Evolutionary conservation across 1,284 basidiomycete species (phyloP), one percentile per base, ranked within the genome.

Genomic region (Porodaedalea pini): DNA sequence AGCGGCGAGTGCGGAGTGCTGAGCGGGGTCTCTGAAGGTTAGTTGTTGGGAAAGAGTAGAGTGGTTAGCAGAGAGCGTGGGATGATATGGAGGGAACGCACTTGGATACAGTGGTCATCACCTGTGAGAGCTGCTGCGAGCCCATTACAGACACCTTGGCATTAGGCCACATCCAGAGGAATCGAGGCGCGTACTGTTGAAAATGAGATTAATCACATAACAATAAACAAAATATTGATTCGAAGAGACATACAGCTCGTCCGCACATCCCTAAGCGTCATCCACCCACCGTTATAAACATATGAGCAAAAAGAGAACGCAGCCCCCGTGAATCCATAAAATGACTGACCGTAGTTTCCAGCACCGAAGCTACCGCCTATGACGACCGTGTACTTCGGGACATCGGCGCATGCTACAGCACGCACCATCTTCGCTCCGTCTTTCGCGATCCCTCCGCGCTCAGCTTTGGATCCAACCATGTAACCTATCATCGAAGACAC

Each of bases 161-260:
- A 65, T 95, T 96, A 87, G 94, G 94, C 94, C 95, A 98, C 92
- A 94, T 95, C 90, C 92, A 98, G 54, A 98, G 73, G 80, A 98
- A 97, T 60, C 94, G 81, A 2, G 94, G 94, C 8, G 90, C 92
- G 72, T 96, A 96, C 83, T 94, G 64, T 17, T 50, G 34, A 49
- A 54, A 34, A 2, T 25, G 36, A 17, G 13, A 44, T 31, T 50
- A 13, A 5, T 17, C 6, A 7, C 11, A n/a, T n/a, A 10, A 17
- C 4, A 32, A n/a, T 25, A 31, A 17, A 3, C 2, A 8, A 40
- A 15, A 13, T 17, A 17, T 31, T 29, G 13, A 7, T 25, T 15
- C 6, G 27, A 23, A 29, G 29, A 53, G 39, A 74, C 85, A 72
- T 69, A 92, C 90, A 57, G 92, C 90, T 58, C 92, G 80, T 17